Base-by-base conservation (phyloP, 352 stramenopile species). In the Nothophytophthora sp. region DNA sequence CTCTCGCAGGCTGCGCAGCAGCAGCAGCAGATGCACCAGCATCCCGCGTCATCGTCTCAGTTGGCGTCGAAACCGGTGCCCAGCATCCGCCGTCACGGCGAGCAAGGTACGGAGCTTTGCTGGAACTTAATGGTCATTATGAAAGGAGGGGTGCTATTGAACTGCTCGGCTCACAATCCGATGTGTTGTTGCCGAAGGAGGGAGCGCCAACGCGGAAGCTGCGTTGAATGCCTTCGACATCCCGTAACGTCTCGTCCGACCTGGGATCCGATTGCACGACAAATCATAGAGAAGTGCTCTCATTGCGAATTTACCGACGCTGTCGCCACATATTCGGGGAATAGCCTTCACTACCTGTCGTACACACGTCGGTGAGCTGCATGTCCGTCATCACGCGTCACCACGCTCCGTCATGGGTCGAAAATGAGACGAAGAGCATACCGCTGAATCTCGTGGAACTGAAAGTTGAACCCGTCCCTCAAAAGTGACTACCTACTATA, bases 1-100 rank as follows among this genome's bases (percentile, higher is more conserved):
- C 54, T 83, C 12, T 50, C 64, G 4, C 55, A 63, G 45, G 59
- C 63, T 41, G 53, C 70, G 46, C 60, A 71, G 16, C 60, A 73
- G 23, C 43, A 63, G 20, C 59, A 67, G 42, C 49, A 54, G 47
- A 27, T 12, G 9, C 18, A 67, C 38, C 40, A 27, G 42, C 49
- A 54, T 43, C 27, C 12, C 6, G 16, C 37, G 10, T 23, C 8
- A 11, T 30, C 53, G 13, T 55, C 55, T 23, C 45, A 62, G 9
- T 24, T 44, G 24, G 12, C 10, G 8, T 12, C 16, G 18, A 61
- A 63, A 13, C 9, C 19, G 24, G 25, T 35, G 12, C 40, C 34
- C 1, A 47, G 40, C 35, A 46, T 50, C 27, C 24, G 28, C 10
- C 55, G 50, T 49, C 50, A 61, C 32, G 46, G 34, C 29, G 33